These are phyloP conservation scores for Picea abies DNA, from an alignment of 83 land plant genomes.

Conservation along the genomic window DNA sequence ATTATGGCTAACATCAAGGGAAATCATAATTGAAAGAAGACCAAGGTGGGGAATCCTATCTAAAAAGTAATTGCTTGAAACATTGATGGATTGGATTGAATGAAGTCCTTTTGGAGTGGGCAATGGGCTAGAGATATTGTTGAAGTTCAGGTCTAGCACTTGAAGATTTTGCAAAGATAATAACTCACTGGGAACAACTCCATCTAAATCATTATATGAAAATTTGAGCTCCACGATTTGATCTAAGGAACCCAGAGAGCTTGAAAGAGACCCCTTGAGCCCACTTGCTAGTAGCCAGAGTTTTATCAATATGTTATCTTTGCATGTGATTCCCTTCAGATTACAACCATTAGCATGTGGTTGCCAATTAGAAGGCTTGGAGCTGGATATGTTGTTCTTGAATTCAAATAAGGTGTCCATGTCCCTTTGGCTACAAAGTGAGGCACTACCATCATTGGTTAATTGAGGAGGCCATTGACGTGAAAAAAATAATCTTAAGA, in stretches of 20 bases:
- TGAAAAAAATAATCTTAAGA: neutral
- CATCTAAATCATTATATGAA: no score
- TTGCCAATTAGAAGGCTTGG: neutral
- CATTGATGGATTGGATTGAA: conserved; percentile 19
- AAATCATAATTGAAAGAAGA: conserved; percentile 14
- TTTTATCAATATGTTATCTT: conserved; percentile 23
- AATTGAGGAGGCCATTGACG: neutral
- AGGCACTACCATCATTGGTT: neutral
- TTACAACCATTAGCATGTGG: conserved; percentile 25
- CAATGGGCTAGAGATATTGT: neutral
- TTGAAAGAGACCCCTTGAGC: no score
- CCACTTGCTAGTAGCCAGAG: conserved; percentile 29
- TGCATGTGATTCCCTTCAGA: conserved; percentile 49
- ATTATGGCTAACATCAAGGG: no score
- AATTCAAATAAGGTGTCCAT: neutral
- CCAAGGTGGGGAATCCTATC: conserved; percentile 17
- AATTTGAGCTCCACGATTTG: no score
- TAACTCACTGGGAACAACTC: neutral
- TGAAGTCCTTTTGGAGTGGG: neutral
- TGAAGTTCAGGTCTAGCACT: neutral
- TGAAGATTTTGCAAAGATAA: conserved; percentile 24
- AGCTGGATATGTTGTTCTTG: neutral
- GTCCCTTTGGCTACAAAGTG: neutral
- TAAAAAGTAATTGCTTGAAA: conserved; percentile 38
- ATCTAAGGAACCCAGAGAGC: no score